A percentile compares a stretch with the other conserved stretches of the same genome.
Conservation (phyloP, 2,329 filamentous ascomycete species). For the Akanthomyces muscarius region DNA sequence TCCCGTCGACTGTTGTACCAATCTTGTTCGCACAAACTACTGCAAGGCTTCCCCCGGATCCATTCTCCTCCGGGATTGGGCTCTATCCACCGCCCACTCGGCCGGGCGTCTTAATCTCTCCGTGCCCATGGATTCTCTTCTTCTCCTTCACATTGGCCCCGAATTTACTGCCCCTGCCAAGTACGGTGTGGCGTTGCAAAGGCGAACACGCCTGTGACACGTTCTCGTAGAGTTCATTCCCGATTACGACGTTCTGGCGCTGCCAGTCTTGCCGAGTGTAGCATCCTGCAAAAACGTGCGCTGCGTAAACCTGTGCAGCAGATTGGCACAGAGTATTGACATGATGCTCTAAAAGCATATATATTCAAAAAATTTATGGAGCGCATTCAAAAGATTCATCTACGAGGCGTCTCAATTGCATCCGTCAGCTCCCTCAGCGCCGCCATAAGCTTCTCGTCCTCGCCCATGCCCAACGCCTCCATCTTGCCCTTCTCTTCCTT, state of each 20-base stretch:
- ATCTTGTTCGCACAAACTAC: not conserved
- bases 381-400: not conserved
- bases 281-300: too few relatives aligned
- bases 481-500: not conserved
- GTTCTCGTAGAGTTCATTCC: not conserved
- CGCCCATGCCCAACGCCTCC: not conserved
- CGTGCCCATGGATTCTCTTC: not conserved
- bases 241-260: not conserved
- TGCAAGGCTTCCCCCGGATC: not conserved
- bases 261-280: too few relatives aligned
- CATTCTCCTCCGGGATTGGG: not conserved
- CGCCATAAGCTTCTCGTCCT: constrained; percentile 8
- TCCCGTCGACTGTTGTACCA: too few relatives aligned
- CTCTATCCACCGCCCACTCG: constrained; percentile 3
- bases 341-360: not conserved
- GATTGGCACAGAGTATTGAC: not conserved
- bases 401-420: not conserved
- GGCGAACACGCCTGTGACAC: not conserved
- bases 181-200: not conserved
- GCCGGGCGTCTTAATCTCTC: constrained; percentile 6
- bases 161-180: not conserved
- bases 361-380: not conserved
- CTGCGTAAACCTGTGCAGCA: not conserved
- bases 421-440: constrained; percentile 15
- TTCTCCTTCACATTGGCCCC: not conserved